phyloP scores from a whole-genome alignment of 2,329 filamentous ascomycete species.

The Ceratocystis cubensis region DNA sequence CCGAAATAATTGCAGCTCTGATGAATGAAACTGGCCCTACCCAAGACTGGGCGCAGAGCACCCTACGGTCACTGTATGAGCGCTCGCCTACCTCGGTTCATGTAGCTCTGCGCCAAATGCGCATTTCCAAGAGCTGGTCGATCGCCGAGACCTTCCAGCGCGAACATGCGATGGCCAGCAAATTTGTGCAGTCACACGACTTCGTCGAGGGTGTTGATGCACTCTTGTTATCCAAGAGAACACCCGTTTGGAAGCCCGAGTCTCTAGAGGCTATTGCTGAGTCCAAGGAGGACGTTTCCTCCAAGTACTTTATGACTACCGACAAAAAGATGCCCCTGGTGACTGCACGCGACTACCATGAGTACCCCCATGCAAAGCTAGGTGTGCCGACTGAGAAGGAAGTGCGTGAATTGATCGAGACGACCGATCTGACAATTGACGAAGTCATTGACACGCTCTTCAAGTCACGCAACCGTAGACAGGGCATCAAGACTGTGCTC shows the following conservation, averaged over 20 bases:
- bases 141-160: slow-evolving; percentile 75
- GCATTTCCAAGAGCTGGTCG: slow-evolving; percentile 59
- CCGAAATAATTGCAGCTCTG: slow-evolving; percentile 59
- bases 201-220: slow-evolving; percentile 76
- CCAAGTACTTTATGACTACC: slow-evolving; percentile 53
- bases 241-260: slow-evolving; percentile 66
- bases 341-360: slow-evolving; percentile 47
- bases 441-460: slow-evolving; percentile 54
- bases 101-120: slow-evolving; percentile 75
- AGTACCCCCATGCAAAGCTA: slow-evolving; percentile 61
- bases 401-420: slow-evolving; percentile 35
- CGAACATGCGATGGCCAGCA: slow-evolving; percentile 70
- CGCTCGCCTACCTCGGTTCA: slow-evolving; percentile 79
- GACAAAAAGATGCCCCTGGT: slow-evolving; percentile 38
- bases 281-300: slow-evolving; percentile 37
- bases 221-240: neutral
- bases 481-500: slow-evolving; percentile 57
- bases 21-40: slow-evolving; percentile 37
- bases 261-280: slow-evolving; percentile 53
- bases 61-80: slow-evolving; percentile 58
- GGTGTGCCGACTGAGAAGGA: slow-evolving; percentile 62
- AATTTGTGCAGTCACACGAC: slow-evolving; percentile 85
- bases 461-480: slow-evolving; percentile 46
- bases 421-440: slow-evolving; percentile 33
- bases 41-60: slow-evolving; percentile 65